Evolutionary conservation across 306 rosid genomes (phyloP), one percentile per base, ranked within the genome.

Genomic region (Begonia loranthoides): DNA sequence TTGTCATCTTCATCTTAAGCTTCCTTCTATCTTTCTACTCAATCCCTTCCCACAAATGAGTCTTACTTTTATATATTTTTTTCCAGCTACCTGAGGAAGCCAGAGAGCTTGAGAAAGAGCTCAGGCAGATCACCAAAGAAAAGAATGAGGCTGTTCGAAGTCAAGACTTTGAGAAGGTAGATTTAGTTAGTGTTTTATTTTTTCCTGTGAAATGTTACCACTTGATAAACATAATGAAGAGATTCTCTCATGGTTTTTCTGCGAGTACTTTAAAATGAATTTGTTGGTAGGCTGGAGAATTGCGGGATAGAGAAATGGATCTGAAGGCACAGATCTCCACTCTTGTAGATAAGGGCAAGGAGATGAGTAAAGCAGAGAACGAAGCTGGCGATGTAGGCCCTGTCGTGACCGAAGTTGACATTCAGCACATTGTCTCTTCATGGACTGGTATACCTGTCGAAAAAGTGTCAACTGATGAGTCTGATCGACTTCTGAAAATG

Each of bases 91-190:
- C 96, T 28, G 96, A 88, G 69, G 95, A 84, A 70, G 96, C 96
- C n/a, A 73, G 79, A 55, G 96, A 75, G 57, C 76, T 84, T 52
- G 96, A 88, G 76, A 88, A 81, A 69, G 95, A 84, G 73, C 70
- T 84, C 54, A 84, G 96, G 62, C 86, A 71, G 75, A 84, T 88
- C 55, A 80, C 87, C 8, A 88, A 88, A 76, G 96, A 88, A 74
- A 88, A 88, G 76, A 83, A 79, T 34, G 93, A 81, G 71, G 79
- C 95, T 55, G 93, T 79, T 55, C 87, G 96, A 52, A 70, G 90
- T 78, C 96, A 88, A 73, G 96, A 88, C 69, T 88, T 81, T 64
- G 96, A 88, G 57, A 88, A 88, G 88, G 96, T 87, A 73, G 47
- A 43, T 43, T 43, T 43, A 43, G 15, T 11, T 43, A 43, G 47